A percentile compares a stretch with the other conserved stretches of the same genome.
These are phyloP conservation scores for Cucumis melo DNA, from an alignment of 306 rosid species.

Conservation along the genomic window DNA sequence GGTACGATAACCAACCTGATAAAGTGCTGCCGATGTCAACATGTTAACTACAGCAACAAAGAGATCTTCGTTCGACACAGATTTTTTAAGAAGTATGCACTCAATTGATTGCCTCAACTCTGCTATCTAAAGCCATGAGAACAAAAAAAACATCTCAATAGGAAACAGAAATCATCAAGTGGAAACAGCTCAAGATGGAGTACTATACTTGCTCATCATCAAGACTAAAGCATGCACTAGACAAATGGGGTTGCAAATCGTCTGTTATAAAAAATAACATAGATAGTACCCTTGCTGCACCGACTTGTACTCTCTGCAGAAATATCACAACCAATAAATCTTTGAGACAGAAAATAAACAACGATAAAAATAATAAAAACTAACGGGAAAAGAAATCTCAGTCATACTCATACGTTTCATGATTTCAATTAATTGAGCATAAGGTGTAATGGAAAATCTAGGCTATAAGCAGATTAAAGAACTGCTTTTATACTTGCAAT, in stretches of 20 bases:
- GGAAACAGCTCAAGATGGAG: background rate
- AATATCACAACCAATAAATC: constrained; percentile 5
- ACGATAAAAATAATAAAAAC: background rate
- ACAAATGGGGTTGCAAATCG: constrained; percentile 39
- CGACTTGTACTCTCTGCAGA: constrained; percentile 61
- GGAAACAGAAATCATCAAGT: background rate
- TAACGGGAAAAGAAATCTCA: background rate
- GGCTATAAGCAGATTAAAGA: background rate
- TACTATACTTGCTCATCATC: constrained; percentile 61
- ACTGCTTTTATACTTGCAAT: background rate
- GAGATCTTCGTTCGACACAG: constrained; percentile 57
- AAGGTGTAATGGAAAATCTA: background rate
- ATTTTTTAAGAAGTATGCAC: constrained; percentile 49
- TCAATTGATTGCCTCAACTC: constrained; percentile 46
- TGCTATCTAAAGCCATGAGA: constrained; percentile 31
- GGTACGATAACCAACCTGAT: constrained; percentile 45
- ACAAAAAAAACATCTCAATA: constrained; percentile 2
- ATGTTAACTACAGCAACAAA: constrained; percentile 58
- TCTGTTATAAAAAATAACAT: constrained; percentile 47
- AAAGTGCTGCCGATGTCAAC: constrained; percentile 61
- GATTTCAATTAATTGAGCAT: background rate
- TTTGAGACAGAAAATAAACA: constrained; percentile 8
- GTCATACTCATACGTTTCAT: background rate
- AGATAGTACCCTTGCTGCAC: constrained; percentile 70
- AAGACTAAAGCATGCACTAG: constrained; percentile 47